Percentiles rank a stretch among this genome's conserved stretches.
These are phyloP conservation scores for Elaeis oleifera DNA, from an alignment of 202 grass and related monocot genomes.

Conservation along the genomic window DNA sequence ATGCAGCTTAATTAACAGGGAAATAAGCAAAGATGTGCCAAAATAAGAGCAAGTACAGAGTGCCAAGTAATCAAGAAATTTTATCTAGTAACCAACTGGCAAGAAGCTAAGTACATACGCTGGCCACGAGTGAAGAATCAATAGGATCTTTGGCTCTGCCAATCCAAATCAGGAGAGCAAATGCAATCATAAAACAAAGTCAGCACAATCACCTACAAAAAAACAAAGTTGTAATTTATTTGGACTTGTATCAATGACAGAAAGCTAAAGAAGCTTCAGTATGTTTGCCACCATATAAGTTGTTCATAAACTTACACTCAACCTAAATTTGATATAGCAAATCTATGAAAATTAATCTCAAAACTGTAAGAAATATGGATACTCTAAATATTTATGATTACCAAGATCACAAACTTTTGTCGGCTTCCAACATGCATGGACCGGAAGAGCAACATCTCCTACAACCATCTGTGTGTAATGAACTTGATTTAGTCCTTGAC, in stretches of 20 bases:
- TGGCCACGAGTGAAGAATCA: constrained; percentile 69
- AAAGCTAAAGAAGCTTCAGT: no score
- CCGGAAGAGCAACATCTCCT: constrained; percentile 52
- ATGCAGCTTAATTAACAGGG: no score
- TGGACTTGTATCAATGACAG: no score
- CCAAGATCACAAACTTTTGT: constrained; percentile 97
- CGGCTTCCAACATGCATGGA: constrained; percentile 76
- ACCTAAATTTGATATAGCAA: background rate
- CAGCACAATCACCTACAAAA: constrained; percentile 67
- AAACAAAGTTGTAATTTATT: constrained; percentile 16
- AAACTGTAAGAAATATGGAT: background rate
- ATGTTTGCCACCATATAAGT: no score
- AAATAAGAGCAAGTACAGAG: background rate
- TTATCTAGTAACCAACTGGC: background rate
- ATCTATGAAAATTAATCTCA: background rate
- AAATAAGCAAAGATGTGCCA: background rate
- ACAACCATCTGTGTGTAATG: constrained; percentile 34
- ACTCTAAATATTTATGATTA: constrained; percentile 18
- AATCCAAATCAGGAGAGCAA: constrained; percentile 86
- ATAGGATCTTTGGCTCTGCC: constrained; percentile 76
- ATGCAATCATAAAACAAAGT: constrained; percentile 70
- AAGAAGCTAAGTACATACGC: constrained; percentile 33
- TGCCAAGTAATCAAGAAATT: background rate
- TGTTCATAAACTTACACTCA: no score
- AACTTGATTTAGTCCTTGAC: constrained; percentile 47